Base-by-base conservation (phyloP, 2,329 filamentous ascomycete genomes). In the Colletotrichum sp. region DNA sequence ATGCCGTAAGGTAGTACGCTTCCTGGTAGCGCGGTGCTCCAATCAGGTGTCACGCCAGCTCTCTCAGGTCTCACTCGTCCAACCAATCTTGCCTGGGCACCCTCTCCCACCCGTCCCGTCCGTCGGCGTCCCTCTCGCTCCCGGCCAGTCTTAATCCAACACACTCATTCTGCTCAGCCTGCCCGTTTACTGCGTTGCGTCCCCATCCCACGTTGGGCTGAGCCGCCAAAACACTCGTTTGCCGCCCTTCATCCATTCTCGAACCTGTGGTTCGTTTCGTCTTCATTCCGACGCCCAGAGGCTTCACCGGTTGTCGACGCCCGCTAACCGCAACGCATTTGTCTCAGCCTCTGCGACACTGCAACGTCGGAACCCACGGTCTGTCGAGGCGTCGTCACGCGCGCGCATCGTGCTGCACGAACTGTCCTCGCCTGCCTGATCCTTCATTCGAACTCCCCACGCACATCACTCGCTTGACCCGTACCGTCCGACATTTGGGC, bases 311-410 rank as follows among this genome's bases (percentile, higher is more conserved):
- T 62, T n/a, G 49, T 65, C 65, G 60, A 62, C 71, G 30, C 59
- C 52, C n/a, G 55, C 57, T 16, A 65, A 64, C 63, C 49, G 21
- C 44, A 26, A 21, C 18, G 34, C 28, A 28, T 16, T 65, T 65
- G 70, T 69, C 59, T 74, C 44, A 69, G 64, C 57, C 49, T 32
- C 52, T 73, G 70, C 70, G 65, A 69, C 59, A 60, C 44, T 76
- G 70, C 64, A 69, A 74, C 74, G 64, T 69, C 49, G 49, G 26
- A 34, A 49, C 49, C 59, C 21, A 68, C 57, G 34, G 39, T 72
- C 26, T 44, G 30, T 36, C 59, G 21, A 64, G n/a, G 30, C 44
- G 36, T 12, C 12, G 16, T 70, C 63, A 72, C 63, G 63, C 39
- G 63, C 69, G 63, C 44, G 69, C 63, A 65, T 63, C 60, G 60